These are phyloP conservation scores for Gymnopilus dilepis DNA, from an alignment of 768 basidiomycete genomes.

Conservation along the genomic window DNA sequence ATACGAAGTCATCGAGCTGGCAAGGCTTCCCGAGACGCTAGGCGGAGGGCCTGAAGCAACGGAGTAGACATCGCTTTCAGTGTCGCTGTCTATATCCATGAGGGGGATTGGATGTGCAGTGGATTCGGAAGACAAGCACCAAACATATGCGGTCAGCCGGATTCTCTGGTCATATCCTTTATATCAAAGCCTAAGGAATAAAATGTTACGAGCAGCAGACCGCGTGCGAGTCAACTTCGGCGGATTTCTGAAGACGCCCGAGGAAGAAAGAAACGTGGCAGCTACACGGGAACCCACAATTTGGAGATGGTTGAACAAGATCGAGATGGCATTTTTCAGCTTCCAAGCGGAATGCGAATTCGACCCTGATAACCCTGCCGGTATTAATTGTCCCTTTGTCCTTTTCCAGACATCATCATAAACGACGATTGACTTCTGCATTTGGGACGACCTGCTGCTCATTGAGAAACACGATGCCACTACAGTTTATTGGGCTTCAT, in stretches of 20 bases:
- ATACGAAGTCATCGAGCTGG: constrained; percentile 59
- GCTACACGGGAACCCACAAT: constrained; percentile 11
- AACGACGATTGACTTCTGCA: neutral
- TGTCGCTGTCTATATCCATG: constrained; percentile 43
- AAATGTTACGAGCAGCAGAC: constrained; percentile 9
- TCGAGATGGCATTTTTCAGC: neutral
- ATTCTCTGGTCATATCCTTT: constrained; percentile 7
- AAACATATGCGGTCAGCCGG: constrained; percentile 6
- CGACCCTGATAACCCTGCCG: constrained; percentile 3
- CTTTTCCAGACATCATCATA: constrained; percentile 4
- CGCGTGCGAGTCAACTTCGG: constrained; percentile 29
- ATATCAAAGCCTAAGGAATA: constrained; percentile 11
- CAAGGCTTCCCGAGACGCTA: constrained; percentile 41
- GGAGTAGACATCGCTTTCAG: constrained; percentile 53
- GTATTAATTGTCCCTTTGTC: neutral
- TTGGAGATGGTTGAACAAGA: constrained; percentile 2
- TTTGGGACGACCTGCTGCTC: neutral
- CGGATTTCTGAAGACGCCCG: constrained; percentile 28
- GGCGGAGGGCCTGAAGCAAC: constrained; percentile 45
- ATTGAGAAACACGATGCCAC: neutral
- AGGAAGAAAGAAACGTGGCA: constrained; percentile 23
- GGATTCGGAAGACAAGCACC: neutral
- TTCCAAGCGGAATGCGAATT: constrained; percentile 10
- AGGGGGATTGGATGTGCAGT: neutral
- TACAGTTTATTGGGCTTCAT: too few species aligned